phyloP scores from a whole-genome alignment of 441 rosid genomes.

The Geranium incanum region DNA sequence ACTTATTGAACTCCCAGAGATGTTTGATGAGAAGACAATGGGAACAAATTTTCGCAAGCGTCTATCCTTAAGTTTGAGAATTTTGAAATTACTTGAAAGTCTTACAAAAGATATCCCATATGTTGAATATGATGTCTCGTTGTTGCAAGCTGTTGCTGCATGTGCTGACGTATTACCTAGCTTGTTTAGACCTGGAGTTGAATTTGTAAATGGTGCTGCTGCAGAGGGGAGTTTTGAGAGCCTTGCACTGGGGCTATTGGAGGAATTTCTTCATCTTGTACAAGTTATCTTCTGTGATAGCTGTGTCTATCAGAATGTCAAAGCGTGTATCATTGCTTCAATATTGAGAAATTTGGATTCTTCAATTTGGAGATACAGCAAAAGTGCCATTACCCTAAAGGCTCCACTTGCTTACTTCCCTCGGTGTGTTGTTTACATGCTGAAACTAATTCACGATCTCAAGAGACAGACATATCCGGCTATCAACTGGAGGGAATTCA shows the following conservation, averaged over 20 bases:
- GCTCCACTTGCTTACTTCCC: conserved; percentile 80
- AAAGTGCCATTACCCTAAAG: conserved; percentile 41
- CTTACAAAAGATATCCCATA: conserved; percentile 55
- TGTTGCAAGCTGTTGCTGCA: conserved; percentile 71
- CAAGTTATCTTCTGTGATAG: conserved; percentile 66
- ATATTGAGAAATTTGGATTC: conserved; percentile 62
- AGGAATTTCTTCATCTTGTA: conserved; percentile 83
- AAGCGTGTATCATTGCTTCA: conserved; percentile 76
- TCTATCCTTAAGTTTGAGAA: conserved; percentile 65
- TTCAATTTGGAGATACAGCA: conserved; percentile 72
- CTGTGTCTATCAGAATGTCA: conserved; percentile 56
- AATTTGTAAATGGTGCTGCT: conserved; percentile 54
- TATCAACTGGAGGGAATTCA: conserved; percentile 50
- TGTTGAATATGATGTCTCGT: conserved; percentile 55
- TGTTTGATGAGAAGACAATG: conserved; percentile 53
- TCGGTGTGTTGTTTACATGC: conserved; percentile 52
- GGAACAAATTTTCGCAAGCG: conserved; percentile 52
- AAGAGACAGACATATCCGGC: conserved; percentile 47
- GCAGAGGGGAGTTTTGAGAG: conserved; percentile 77
- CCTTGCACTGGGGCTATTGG: conserved; percentile 58
- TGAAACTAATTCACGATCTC: conserved; percentile 75
- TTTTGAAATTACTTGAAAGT: conserved; percentile 72
- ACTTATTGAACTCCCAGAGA: conserved; percentile 52
- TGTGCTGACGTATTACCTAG: conserved; percentile 56
- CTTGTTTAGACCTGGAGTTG: conserved; percentile 56